These are phyloP conservation scores for Tylopilus plumbeoviolaceoides DNA, from an alignment of 768 basidiomycete genomes.

Conservation along the genomic window DNA sequence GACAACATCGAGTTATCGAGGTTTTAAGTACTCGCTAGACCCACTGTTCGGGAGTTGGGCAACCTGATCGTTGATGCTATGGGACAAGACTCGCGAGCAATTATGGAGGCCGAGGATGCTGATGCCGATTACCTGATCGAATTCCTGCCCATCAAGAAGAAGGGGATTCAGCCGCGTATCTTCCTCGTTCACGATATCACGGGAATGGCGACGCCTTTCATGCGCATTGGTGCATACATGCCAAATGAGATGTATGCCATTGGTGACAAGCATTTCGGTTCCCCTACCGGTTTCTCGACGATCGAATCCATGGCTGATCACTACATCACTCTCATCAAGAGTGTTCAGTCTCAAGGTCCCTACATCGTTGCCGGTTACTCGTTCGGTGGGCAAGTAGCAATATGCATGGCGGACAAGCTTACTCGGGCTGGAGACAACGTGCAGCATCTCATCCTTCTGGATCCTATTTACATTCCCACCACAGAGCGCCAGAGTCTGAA, in stretches of 20 bases:
- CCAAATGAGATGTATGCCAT: constrained; percentile 5
- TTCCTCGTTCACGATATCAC: too few species aligned
- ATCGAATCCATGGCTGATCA: too few species aligned
- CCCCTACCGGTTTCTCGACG: too few species aligned
- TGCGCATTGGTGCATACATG: constrained; percentile 31
- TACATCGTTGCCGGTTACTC: constrained; percentile 24
- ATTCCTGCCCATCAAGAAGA: too few species aligned
- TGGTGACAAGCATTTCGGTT: too few species aligned
- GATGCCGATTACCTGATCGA: constrained; percentile 15
- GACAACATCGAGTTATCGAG: background rate
- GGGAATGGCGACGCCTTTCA: constrained; percentile 12
- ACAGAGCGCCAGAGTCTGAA: constrained; percentile 27
- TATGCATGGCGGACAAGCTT: constrained; percentile 26
- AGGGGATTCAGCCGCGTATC: too few species aligned
- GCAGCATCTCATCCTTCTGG: constrained; percentile 26
- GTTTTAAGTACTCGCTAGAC: constrained; percentile 10
- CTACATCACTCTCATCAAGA: too few species aligned
- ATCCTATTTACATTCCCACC: constrained; percentile 28
- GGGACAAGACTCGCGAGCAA: constrained; percentile 27
- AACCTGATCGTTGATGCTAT: constrained; percentile 26
- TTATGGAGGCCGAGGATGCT: constrained; percentile 29
- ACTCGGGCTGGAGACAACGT: constrained; percentile 21
- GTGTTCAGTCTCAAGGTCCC: background rate
- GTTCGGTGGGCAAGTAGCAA: constrained; percentile 28
- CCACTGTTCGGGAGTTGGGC: constrained; percentile 25